Percentiles rank a stretch among this genome's conserved stretches.
Conservation (phyloP, 176 grass and related monocot species). For the Rhynchospora tenuis region DNA sequence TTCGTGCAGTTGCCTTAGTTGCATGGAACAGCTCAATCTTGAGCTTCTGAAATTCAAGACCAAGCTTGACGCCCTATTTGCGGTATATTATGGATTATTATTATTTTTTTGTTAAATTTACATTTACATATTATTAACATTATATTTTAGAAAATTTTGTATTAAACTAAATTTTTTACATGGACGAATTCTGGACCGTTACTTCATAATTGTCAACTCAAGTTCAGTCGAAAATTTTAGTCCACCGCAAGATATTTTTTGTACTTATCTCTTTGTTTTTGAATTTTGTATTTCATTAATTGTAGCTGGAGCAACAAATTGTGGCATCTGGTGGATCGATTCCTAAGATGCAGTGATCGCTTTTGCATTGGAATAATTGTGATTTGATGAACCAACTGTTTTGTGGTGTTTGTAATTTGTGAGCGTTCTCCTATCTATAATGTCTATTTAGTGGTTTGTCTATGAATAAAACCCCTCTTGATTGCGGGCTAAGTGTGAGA, state of each 20-base stretch:
- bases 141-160: too few species aligned
- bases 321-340: slow-evolving; percentile 28
- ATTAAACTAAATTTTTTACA: too few species aligned
- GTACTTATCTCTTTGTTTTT: too few species aligned
- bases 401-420: neutral
- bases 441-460: neutral
- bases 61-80: slow-evolving; percentile 26
- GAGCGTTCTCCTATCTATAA: neutral
- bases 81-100: too few species aligned
- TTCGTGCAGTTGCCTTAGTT: slow-evolving; percentile 19
- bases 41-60: slow-evolving; percentile 29
- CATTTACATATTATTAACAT: too few species aligned
- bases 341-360: slow-evolving; percentile 17
- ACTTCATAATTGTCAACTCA: too few species aligned
- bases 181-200: too few species aligned
- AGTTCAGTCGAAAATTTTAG: too few species aligned
- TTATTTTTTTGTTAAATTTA: neutral
- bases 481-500: neutral
- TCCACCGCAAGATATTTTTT: too few species aligned
- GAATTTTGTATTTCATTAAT: neutral
- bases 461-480: neutral
- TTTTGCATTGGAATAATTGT: neutral
- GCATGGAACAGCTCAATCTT: slow-evolving; percentile 16
- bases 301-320: slow-evolving; percentile 36
- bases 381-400: neutral